A percentile compares a stretch with the other conserved stretches of the same genome.
Conservation (phyloP, 257 asterid genomes). For the Petunia secreta region DNA sequence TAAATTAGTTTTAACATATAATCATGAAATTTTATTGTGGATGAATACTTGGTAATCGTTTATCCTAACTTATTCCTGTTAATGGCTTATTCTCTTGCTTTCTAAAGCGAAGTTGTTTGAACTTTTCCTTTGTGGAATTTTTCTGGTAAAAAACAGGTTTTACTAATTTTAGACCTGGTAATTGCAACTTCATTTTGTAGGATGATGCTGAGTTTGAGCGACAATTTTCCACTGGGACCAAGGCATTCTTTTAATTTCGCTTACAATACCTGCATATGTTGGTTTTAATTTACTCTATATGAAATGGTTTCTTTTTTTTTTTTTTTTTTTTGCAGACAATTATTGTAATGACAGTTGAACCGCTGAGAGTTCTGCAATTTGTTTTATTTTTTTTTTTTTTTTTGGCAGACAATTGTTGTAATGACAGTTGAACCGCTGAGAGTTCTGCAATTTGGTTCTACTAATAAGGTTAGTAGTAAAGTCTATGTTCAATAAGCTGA, state of each 20-base stretch:
- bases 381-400: conserved; percentile 6
- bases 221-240: conserved; percentile 69
- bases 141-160: background rate
- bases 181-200: conserved; percentile 40
- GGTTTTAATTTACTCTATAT: background rate
- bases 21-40: too few relatives aligned
- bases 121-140: background rate
- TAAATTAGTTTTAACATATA: too few relatives aligned
- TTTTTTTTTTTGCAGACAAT: conserved; percentile 57
- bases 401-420: conserved; percentile 68
- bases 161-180: background rate
- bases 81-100: conserved; percentile 20
- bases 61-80: conserved; percentile 56
- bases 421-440: conserved; percentile 79
- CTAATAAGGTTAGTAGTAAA: conserved; percentile 59
- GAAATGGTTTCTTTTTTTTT: conserved; percentile 13
- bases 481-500: background rate
- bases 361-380: conserved; percentile 76
- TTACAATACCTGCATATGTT: background rate
- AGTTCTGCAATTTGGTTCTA: conserved; percentile 84
- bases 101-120: background rate
- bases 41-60: too few relatives aligned
- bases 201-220: conserved; percentile 57
- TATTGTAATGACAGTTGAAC: conserved; percentile 72
- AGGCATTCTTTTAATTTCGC: conserved; percentile 45